These are phyloP conservation scores for Suhomyces sp. DNA, from an alignment of 805 yeast genomes.

Conservation along the genomic window DNA sequence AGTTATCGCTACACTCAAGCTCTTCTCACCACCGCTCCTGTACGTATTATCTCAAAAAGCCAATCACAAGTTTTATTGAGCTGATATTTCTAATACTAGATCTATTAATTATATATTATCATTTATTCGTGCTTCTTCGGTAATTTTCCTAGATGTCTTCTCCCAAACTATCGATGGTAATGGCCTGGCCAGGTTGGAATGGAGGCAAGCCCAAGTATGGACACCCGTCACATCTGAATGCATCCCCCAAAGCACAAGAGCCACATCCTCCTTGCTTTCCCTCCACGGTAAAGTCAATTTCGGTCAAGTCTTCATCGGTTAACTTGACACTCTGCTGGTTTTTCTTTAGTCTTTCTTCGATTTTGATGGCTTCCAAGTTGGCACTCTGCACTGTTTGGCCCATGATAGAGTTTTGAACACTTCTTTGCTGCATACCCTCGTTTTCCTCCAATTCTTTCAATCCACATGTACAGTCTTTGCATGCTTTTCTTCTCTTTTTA, in stretches of 20 bases:
- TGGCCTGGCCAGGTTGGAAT: conserved; percentile 93
- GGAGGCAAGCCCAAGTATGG: conserved; percentile 97
- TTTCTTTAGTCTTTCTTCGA: conserved; percentile 46
- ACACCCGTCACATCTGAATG: conserved; percentile 97
- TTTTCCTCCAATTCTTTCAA: conserved; percentile 81
- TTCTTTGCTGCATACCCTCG: conserved; percentile 47
- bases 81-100: neutral
- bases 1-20: no score
- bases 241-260: conserved; percentile 95
- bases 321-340: conserved; percentile 43
- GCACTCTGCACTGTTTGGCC: conserved; percentile 51
- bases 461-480: conserved; percentile 98
- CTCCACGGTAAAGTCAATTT: conserved; percentile 92
- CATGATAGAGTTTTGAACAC: conserved; percentile 44
- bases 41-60: neutral
- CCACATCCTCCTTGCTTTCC: conserved; percentile 98
- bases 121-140: neutral
- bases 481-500: conserved; percentile 80
- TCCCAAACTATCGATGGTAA: conserved; percentile 69
- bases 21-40: neutral
- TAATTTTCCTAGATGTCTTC: conserved; percentile 57
- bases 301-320: conserved; percentile 70
- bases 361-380: conserved; percentile 50
- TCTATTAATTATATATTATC: neutral
- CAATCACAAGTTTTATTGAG: neutral